Percentiles rank a stretch among this genome's conserved stretches.
Evolutionary conservation across 345 rosid species (phyloP).

Genomic region (Nasturtium officinale): DNA sequence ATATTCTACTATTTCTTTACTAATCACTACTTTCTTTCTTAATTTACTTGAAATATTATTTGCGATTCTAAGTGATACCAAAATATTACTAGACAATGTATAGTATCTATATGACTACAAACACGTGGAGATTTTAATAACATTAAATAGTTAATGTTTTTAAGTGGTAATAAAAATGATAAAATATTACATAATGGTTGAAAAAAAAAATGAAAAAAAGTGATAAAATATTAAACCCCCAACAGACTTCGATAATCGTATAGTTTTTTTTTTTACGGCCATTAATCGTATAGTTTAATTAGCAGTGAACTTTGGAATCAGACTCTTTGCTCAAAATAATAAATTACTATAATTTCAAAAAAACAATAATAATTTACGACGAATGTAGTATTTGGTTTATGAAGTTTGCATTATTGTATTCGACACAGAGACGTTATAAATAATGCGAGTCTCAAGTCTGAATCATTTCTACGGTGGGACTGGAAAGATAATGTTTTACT

Average conservation of each 20-base stretch:
- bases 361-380: neutral
- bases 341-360: neutral
- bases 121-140: neutral
- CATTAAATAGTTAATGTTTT: neutral
- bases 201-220: neutral
- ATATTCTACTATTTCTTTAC: neutral
- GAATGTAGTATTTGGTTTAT: neutral
- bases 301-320: neutral
- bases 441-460: constrained; percentile 10
- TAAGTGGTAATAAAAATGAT: neutral
- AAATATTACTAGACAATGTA: neutral
- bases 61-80: neutral
- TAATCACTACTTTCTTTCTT: constrained; percentile 1
- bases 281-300: neutral
- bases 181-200: neutral
- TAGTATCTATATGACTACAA: neutral
- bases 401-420: constrained; percentile 18
- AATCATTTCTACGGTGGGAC: constrained; percentile 5
- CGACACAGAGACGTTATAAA: neutral
- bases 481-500: neutral
- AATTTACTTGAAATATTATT: neutral
- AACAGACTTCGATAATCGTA: no score
- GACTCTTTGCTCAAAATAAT: neutral
- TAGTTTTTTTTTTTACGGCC: no score
- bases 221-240: no score